Base-by-base conservation (phyloP, 371 early-diverging fungal species). In the Chytridiales sp. region DNA sequence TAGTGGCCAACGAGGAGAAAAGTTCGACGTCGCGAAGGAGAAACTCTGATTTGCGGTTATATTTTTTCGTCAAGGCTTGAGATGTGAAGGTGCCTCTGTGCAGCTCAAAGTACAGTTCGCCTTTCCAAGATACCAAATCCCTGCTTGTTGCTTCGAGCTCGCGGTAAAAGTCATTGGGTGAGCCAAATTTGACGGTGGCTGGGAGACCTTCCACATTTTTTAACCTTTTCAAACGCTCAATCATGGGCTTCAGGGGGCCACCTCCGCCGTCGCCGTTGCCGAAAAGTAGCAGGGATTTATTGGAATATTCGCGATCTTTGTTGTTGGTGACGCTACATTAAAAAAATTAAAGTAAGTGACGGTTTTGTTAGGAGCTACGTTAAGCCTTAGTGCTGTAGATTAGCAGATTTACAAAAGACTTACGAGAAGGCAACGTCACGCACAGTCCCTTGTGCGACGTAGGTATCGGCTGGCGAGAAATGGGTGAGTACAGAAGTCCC, bases 241-340 rank as follows among this genome's bases (percentile, higher is more conserved):
- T 43, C 95, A 95, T 94, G 34, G 77, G 85, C 13, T 82, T 75
- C 0, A 87, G 79, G 0, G 98, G 95, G 0, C 98, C 98, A 65
- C 72, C 96, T 6, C 98, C 98, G 46, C 98, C 98, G 73, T 98
- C 98, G 35, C 98, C 98, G 70, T 94, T 85, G 27, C 98, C 98
- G 66, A 87, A 96, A 1, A 94, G 83, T 44, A 93, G 65, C 22
- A 97, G 70, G 60, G 89, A 89, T 44, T 88, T 78, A 63, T 92
- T 92, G n/a, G 83, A 81, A 74, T 85, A 89, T 4, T 78, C 85
- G 38, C 87, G 79, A 61, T 96, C 95, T 50, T 82, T 81, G 73
- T 96, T 88, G 63, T 91, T 91, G 51, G 66, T 75, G 9, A 90
- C 87, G 43, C 35, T 40, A 55, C 3, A 13, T 41, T 21, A 57